A percentile compares a stretch with the other conserved stretches of the same genome.
These are phyloP conservation scores for Hygrocybe coccinea DNA, from an alignment of 768 basidiomycete genomes.

Conservation along the genomic window DNA sequence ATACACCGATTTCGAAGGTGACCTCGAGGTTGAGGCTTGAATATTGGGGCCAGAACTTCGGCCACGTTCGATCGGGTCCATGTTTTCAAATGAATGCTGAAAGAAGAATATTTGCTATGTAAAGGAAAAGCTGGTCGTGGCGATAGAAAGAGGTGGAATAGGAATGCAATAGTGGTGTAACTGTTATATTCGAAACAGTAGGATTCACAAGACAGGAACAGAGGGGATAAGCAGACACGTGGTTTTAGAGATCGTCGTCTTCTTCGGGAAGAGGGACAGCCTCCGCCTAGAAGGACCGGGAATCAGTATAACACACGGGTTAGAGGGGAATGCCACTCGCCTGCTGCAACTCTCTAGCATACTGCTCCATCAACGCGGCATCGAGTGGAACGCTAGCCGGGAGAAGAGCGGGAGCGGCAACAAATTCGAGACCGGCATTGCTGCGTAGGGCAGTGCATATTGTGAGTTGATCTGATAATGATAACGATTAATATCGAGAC, in stretches of 20 bases:
- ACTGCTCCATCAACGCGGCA: constrained; percentile 67
- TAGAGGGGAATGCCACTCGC: constrained; percentile 32
- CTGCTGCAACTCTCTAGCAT: constrained; percentile 68
- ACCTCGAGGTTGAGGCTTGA: no score
- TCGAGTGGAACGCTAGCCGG: constrained; percentile 92
- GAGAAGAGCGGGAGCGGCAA: constrained; percentile 91
- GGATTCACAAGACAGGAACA: constrained; percentile 17
- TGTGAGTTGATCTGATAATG: background rate
- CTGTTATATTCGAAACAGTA: constrained; percentile 24
- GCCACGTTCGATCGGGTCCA: no score
- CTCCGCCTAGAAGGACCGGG: constrained; percentile 55
- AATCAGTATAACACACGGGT: constrained; percentile 3
- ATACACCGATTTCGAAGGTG: no score
- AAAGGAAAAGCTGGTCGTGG: no score
- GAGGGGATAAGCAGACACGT: constrained; percentile 10
- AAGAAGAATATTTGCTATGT: no score
- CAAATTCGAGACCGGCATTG: constrained; percentile 85
- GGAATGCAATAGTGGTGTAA: background rate
- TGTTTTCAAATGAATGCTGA: no score
- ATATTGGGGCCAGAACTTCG: no score
- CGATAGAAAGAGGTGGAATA: no score
- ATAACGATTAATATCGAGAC: constrained; percentile 25
- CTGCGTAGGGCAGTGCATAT: constrained; percentile 35
- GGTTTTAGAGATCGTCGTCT: constrained; percentile 73
- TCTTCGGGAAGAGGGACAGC: constrained; percentile 95